Evolutionary conservation across 2,329 filamentous ascomycete genomes (phyloP), one percentile per base, ranked within the genome.

Genomic region (Aureobasidium sp.): DNA sequence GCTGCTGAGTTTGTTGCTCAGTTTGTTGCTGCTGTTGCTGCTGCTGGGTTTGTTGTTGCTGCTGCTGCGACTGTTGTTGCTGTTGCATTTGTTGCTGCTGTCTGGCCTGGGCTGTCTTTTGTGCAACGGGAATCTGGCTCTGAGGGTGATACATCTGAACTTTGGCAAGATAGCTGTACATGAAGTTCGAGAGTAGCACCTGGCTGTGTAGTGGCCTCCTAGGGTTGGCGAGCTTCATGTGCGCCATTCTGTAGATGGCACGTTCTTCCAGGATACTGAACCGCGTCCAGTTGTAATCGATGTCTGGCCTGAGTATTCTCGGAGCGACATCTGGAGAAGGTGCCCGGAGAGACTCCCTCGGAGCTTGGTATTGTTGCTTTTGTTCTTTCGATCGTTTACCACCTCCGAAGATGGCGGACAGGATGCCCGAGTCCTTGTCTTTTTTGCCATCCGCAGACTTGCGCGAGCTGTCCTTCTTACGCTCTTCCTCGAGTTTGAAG

Each of bases 61-160:
- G 70, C 64, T 77, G 74, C 63, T 72, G 69, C 35, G 66, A 61
- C 29, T 59, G 60, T 54, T 67, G 60, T 45, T 62, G 66, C 60
- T 64, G 67, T 62, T 66, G 66, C 62, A 66, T 61, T 47, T 74
- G 73, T 65, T 71, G 78, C 69, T 73, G 74, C 66, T 73, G 57
- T 79, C 78, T 69, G 83, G 84, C 70, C 88, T 63, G 61, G 6
- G 51, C 53, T 31, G 60, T 49, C 38, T 62, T 86, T 67, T 91
- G 90, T 37, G 88, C 85, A 17, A 80, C 78, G n/a, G 90, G 90
- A 45, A 95, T 86, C 68, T 95, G 25, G 75, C 96, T 89, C 70
- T 95, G 90, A 45, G 94, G 94, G 73, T 99, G 94, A 90, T 96
- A 96, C 69, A 95, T 91, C 75, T 99, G 94, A 47, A 99, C 94